Evolutionary conservation across 1,284 basidiomycete species (phyloP), one percentile per base, ranked within the genome.

Genomic region (Laetiporus sulphureus): DNA sequence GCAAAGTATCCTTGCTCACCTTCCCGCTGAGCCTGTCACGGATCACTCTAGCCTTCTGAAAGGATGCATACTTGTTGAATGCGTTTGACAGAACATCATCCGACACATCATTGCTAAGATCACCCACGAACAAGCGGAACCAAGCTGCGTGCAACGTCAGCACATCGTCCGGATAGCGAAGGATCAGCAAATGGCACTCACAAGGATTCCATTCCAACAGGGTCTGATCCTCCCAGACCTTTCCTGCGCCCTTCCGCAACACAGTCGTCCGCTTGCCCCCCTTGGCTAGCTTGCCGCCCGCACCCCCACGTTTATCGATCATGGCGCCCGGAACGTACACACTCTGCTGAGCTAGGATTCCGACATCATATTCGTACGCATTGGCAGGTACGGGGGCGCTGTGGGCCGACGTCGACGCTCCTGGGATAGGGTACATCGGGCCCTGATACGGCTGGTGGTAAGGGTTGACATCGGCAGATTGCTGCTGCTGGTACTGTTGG

Each of bases 111-210:
- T 98, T 98, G 56, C 94, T 97, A 31, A 99, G 74, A 63, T 99
- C 95, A 37, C 96, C 96, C 18, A 99, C 92, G 57, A 99, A 99
- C 34, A 99, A 69, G 22, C 96, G 82, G 69, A 96, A 99, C 91
- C 97, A 99, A 11, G 88, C 91, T 96, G 23, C 11, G 38, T 48
- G 53, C 23, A 16, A 43, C 38, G 51, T 36, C 50, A 51, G 27
- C 40, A 38, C 20, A 31, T 33, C 21, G 13, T 33, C 35, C 35
- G 19, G 8, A 23, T 16, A 20, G 12, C 49, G 38, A 32, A 16
- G 32, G 15, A 18, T 16, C 42, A 32, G 25, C 30, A 41, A 23
- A 10, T 11, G 22, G 4, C 5, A 75, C 89, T 61, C 59, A 95
- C 93, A 80, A 35, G 96, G 88, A 66, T 94, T 96, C 96, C 96